Conservation (phyloP, 2,329 filamentous ascomycete genomes). For the Albophoma yamanashiensis region DNA sequence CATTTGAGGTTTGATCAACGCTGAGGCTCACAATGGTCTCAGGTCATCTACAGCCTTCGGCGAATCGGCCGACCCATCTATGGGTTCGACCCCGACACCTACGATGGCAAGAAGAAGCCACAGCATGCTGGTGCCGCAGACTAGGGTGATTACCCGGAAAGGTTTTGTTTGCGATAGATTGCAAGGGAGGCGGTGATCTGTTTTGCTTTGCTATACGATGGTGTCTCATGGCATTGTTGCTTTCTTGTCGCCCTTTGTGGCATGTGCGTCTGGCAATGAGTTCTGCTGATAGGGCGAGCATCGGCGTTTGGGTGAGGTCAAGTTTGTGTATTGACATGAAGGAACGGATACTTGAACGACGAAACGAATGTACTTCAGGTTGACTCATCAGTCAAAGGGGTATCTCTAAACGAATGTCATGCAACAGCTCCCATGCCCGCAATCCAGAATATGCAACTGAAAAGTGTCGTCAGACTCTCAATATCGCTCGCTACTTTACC, state of each 20-base stretch:
- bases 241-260: constrained; percentile 3
- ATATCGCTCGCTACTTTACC: constrained; percentile 15
- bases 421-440: background rate
- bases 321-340: background rate
- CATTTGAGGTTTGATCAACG: too few relatives aligned
- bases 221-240: background rate
- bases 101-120: constrained; percentile 6
- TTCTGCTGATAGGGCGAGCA: background rate
- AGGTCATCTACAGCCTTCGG: constrained; percentile 44
- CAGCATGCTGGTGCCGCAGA: background rate
- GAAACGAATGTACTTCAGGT: background rate
- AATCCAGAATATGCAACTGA: constrained; percentile 2
- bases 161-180: background rate
- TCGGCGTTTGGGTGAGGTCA: background rate
- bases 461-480: background rate
- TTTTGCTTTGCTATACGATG: background rate
- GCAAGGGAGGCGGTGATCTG: background rate
- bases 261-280: background rate
- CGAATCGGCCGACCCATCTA: constrained; percentile 43
- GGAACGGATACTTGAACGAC: background rate
- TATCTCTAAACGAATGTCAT: constrained; percentile 14
- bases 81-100: constrained; percentile 40
- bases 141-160: background rate
- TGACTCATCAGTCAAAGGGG: constrained; percentile 5
- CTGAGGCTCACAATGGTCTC: constrained; percentile 1